Evolutionary conservation across 257 asterid species (phyloP), one percentile per base, ranked within the genome.

Genomic region (Salvia miltiorrhiza): DNA sequence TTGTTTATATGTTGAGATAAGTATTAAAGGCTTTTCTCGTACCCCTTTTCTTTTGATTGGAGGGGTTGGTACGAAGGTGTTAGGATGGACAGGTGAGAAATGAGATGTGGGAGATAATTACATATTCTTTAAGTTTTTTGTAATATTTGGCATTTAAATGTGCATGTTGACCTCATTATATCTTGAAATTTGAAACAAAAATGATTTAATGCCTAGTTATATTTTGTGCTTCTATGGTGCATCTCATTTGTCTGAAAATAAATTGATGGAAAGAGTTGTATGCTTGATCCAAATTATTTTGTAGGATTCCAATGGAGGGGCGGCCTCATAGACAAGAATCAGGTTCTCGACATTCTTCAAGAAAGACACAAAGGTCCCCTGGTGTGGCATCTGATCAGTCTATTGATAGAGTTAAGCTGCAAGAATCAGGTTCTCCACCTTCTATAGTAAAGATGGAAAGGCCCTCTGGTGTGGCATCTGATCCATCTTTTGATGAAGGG

Each of bases 351-450:
- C 79, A 69, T 63, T 63, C 83, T 71, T 73, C 83, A 26, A 76
- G 65, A 71, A 80, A 70, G 71, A 63, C 61, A n/a, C 65, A 76
- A 73, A 71, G 41, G 49, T 44, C 26, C 24, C 33, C 43, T 32
- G 43, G 13, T 32, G 24, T 57, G 44, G n/a, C 63, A 57, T 57
- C 43, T 57, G 44, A 16, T n/a, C 44, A 3, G 37, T 60, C 80
- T 47, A 47, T 62, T 59, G 89, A 87, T 79, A 83, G 82, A 41
- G 79, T 55, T 53, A 83, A 88, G 75, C 81, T 88, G 77, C 95
- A 85, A 72, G 80, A 80, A 70, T 67, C 86, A 37, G 73, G 72
- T 57, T 64, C 77, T 60, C 63, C 12, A 62, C 77, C 64, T 63
- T 64, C 80, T 70, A 67, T 78, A 10, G 73, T 56, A 67, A 78